These are phyloP conservation scores for Mrakia frigida DNA, from an alignment of 768 basidiomycete species.

Conservation along the genomic window DNA sequence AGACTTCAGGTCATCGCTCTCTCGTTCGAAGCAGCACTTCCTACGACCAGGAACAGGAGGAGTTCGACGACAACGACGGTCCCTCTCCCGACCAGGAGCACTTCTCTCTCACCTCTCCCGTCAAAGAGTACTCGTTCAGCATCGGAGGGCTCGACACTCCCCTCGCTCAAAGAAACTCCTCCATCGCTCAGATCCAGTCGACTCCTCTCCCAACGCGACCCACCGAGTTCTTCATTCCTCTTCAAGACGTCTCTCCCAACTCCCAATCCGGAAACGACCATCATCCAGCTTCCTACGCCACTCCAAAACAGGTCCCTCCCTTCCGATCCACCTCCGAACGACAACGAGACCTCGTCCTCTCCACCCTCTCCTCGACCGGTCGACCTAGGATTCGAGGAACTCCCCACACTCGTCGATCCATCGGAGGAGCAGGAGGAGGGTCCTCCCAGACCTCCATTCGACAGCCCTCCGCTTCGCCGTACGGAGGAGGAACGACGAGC, in stretches of 20 bases:
- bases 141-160: not conserved
- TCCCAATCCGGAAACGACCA: not conserved
- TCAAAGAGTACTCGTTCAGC: slow-evolving; percentile 14
- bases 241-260: slow-evolving; percentile 20
- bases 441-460: not conserved
- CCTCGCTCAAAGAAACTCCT: not conserved
- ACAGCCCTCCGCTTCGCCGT: slow-evolving; percentile 1
- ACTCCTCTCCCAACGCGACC: not conserved
- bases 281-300: not conserved
- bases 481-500: slow-evolving; percentile 18
- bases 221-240: slow-evolving; percentile 19
- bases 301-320: slow-evolving; percentile 15
- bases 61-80: not conserved
- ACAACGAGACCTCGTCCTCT: slow-evolving; percentile 73
- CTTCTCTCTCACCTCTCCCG: not conserved
- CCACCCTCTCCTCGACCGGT: slow-evolving; percentile 74
- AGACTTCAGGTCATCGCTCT: slow-evolving; percentile 13
- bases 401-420: slow-evolving; percentile 57
- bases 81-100: not conserved
- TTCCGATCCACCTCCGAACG: slow-evolving; percentile 59
- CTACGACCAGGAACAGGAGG: not conserved
- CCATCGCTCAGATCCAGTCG: not conserved
- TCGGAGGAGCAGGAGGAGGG: not conserved
- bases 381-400: slow-evolving; percentile 63
- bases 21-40: slow-evolving; percentile 9